Conservation (phyloP, 257 asterid species). For the Fraxinus anomala region DNA sequence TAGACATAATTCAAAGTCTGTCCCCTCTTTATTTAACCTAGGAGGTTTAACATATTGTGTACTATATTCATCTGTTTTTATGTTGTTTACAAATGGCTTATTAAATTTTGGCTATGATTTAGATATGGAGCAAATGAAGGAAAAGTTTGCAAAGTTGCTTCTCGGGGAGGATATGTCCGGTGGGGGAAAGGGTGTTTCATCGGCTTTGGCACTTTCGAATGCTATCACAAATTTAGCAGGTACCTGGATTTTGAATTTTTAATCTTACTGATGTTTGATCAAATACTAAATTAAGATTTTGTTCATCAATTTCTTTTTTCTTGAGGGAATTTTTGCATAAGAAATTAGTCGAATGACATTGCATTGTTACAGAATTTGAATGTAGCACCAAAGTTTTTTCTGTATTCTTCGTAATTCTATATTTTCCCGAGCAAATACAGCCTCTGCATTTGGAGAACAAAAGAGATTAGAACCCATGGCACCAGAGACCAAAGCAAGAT, state of each 20-base stretch:
- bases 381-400: no score
- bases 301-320: background rate
- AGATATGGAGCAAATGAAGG: conserved; percentile 51
- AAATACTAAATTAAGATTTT: no score
- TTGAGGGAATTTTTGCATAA: background rate
- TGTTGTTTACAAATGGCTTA: background rate
- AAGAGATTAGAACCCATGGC: conserved; percentile 60
- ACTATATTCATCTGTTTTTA: background rate
- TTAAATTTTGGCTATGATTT: background rate
- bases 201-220: conserved; percentile 56
- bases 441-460: conserved; percentile 61
- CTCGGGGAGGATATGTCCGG: conserved; percentile 64
- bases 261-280: background rate
- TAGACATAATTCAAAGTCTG: background rate
- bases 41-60: background rate
- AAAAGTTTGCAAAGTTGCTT: conserved; percentile 53
- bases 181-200: conserved; percentile 59
- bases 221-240: conserved; percentile 56
- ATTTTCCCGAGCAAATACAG: conserved; percentile 32
- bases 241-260: conserved; percentile 8
- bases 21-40: background rate
- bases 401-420: background rate
- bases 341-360: no score
- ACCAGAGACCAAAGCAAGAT: conserved; percentile 48
- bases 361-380: no score